phyloP scores from a whole-genome alignment of 2,329 filamentous ascomycete genomes.

The Anthostomella pinea region DNA sequence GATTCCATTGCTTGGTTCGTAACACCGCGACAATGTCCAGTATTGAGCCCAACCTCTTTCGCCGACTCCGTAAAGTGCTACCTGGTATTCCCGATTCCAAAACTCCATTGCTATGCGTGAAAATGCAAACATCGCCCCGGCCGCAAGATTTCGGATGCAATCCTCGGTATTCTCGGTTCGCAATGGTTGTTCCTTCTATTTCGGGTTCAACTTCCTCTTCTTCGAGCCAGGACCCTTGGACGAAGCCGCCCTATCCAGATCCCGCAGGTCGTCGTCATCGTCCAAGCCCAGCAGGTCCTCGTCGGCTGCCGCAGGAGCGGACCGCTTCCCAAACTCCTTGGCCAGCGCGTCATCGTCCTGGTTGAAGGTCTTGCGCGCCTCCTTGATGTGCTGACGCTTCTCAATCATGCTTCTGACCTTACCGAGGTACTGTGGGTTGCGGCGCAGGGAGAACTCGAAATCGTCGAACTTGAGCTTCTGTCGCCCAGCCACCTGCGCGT shows the following conservation, averaged over 20 bases:
- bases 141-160: too few relatives aligned
- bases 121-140: constrained; percentile 19
- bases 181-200: constrained; percentile 5
- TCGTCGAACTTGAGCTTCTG: constrained; percentile 99
- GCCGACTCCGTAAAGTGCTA: constrained; percentile 17
- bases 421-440: constrained; percentile 81
- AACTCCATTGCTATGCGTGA: constrained; percentile 29
- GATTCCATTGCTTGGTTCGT: too few relatives aligned
- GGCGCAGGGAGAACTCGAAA: constrained; percentile 89
- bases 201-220: constrained; percentile 26
- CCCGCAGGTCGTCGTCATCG: constrained; percentile 28
- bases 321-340: constrained; percentile 20
- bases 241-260: constrained; percentile 16
- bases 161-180: too few relatives aligned
- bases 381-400: constrained; percentile 83
- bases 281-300: constrained; percentile 36
- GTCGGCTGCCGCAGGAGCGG: constrained; percentile 16
- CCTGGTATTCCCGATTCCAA: constrained; percentile 18
- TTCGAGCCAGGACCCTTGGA: constrained; percentile 23
- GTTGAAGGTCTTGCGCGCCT: constrained; percentile 73
- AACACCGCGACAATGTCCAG: background rate
- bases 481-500: constrained; percentile 80
- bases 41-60: constrained; percentile 1
- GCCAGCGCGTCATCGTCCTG: constrained; percentile 59
- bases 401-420: constrained; percentile 86